Evolutionary conservation across 176 grass and related monocot genomes (phyloP).

Genomic region (Hordeum marinum): DNA sequence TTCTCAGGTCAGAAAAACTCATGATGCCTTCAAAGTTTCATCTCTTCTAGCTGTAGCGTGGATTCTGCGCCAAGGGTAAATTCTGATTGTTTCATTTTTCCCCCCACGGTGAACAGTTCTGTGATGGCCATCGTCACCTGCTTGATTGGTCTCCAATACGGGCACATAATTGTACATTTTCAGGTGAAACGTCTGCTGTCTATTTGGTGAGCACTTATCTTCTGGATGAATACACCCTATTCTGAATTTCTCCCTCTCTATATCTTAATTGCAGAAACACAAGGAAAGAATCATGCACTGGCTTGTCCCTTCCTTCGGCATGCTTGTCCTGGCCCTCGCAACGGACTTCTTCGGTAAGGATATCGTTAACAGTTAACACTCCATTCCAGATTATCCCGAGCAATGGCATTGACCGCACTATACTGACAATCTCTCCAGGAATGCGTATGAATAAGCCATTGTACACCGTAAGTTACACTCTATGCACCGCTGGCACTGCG

Average conservation of each 20-base stretch:
- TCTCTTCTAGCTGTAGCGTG: not conserved
- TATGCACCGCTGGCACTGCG: slow-evolving; percentile 59
- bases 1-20: slow-evolving; percentile 58
- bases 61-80: not conserved
- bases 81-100: slow-evolving; percentile 19
- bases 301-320: slow-evolving; percentile 69
- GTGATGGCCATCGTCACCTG: slow-evolving; percentile 91
- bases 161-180: slow-evolving; percentile 79
- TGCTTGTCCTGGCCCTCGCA: slow-evolving; percentile 59
- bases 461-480: slow-evolving; percentile 77
- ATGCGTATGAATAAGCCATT: slow-evolving; percentile 84
- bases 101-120: slow-evolving; percentile 46
- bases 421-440: slow-evolving; percentile 35
- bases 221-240: not conserved
- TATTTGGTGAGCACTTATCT: not conserved
- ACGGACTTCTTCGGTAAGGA: slow-evolving; percentile 68
- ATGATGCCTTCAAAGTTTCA: not conserved
- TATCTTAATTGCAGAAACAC: slow-evolving; percentile 61
- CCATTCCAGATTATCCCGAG: not conserved
- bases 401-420: not conserved
- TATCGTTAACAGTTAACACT: not conserved
- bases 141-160: slow-evolving; percentile 90
- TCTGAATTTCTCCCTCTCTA: slow-evolving; percentile 6
- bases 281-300: slow-evolving; percentile 66
- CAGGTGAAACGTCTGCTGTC: slow-evolving; percentile 46